Evolutionary conservation across 2,329 filamentous ascomycete species (phyloP).

Genomic region (Alternaria incomplexa): DNA sequence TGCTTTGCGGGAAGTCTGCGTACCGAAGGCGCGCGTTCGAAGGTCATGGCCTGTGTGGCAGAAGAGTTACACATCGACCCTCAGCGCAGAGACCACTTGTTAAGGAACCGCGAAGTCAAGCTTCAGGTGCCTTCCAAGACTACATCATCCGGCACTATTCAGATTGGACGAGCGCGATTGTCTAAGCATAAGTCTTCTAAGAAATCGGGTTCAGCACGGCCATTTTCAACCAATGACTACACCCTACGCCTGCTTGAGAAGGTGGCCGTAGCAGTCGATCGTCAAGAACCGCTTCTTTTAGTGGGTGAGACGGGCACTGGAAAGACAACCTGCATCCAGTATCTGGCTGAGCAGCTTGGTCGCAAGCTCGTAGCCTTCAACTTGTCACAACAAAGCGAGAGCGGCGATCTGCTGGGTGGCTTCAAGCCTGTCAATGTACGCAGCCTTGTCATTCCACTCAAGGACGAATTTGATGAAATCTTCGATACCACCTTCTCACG

Average conservation of each 20-base stretch:
- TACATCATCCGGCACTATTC: slow-evolving; percentile 34
- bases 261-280: slow-evolving; percentile 79
- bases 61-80: slow-evolving; percentile 87
- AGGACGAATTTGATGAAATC: slow-evolving; percentile 91
- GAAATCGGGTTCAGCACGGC: slow-evolving; percentile 50
- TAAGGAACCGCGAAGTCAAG: slow-evolving; percentile 75
- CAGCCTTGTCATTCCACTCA: slow-evolving; percentile 83
- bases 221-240: slow-evolving; percentile 88
- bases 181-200: slow-evolving; percentile 51
- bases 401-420: slow-evolving; percentile 90
- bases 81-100: slow-evolving; percentile 78
- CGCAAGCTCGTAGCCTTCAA: slow-evolving; percentile 93
- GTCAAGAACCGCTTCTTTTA: slow-evolving; percentile 86
- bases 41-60: slow-evolving; percentile 74
- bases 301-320: slow-evolving; percentile 99
- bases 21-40: slow-evolving; percentile 64
- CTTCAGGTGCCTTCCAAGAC: slow-evolving; percentile 48
- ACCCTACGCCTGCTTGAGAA: slow-evolving; percentile 87
- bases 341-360: slow-evolving; percentile 82
- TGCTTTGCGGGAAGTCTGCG: slow-evolving; percentile 86
- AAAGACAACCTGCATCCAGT: slow-evolving; percentile 95
- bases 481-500: slow-evolving; percentile 87
- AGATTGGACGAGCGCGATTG: slow-evolving; percentile 53
- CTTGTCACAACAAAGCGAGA: slow-evolving; percentile 96
- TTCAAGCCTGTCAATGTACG: slow-evolving; percentile 95